Evolutionary conservation across 495 filamentous ascomycete genomes (phyloP).

Genomic region (Annulohypoxylon stygium): DNA sequence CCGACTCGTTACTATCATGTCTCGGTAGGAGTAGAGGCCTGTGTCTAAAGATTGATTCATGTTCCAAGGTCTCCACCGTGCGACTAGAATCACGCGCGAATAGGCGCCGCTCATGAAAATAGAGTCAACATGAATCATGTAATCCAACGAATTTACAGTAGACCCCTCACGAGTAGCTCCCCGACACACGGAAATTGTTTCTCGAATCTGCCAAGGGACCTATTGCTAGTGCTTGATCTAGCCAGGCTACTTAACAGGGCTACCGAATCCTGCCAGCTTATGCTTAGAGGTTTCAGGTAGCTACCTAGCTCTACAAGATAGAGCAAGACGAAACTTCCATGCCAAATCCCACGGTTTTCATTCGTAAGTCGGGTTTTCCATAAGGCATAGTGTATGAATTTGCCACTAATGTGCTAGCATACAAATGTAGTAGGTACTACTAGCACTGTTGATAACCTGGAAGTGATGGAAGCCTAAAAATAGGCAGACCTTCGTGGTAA

Average conservation of each 20-base stretch:
- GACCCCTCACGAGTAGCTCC: conserved; percentile 1
- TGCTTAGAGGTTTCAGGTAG: conserved; percentile 20
- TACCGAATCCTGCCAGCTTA: conserved; percentile 35
- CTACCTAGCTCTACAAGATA: neutral
- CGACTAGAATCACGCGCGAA: neutral
- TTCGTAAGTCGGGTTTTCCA: conserved; percentile 3
- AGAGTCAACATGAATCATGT: neutral
- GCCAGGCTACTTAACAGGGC: conserved; percentile 9
- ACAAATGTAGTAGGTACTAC: neutral
- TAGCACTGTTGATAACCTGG: neutral
- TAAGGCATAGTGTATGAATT: neutral
- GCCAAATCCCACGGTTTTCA: conserved; percentile 10
- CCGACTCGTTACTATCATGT: neutral
- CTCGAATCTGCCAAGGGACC: conserved; percentile 19
- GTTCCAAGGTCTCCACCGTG: neutral
- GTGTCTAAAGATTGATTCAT: neutral
- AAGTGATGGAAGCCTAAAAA: conserved; percentile 19
- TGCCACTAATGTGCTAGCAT: neutral
- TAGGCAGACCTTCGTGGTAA: conserved; percentile 27
- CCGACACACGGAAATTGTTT: conserved; percentile 13
- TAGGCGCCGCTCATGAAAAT: neutral
- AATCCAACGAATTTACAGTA: conserved; percentile 9
- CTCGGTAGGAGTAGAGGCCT: neutral
- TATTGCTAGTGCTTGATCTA: conserved; percentile 16
- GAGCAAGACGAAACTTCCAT: conserved; percentile 4